phyloP scores from a whole-genome alignment of 345 rosid genomes.

The Eutrema heterophyllum region DNA sequence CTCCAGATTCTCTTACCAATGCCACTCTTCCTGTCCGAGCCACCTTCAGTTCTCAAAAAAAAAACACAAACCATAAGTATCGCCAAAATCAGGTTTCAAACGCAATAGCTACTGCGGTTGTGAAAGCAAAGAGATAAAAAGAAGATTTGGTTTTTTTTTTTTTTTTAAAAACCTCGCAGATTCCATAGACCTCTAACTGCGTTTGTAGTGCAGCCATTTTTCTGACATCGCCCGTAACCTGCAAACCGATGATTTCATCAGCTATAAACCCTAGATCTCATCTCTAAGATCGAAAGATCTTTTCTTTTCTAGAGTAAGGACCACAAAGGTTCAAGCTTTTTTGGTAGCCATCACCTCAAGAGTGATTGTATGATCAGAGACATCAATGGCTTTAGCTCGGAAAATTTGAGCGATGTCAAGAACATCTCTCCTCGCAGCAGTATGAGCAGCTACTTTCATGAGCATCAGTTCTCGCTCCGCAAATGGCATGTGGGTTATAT shows the following conservation, averaged over 20 bases:
- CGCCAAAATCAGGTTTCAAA: not conserved
- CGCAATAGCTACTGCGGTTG: not conserved
- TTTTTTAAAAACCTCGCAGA: constrained; percentile 52
- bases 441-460: constrained; percentile 61
- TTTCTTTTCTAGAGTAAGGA: not conserved
- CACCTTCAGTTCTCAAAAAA: constrained; percentile 42
- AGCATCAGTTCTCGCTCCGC: constrained; percentile 68
- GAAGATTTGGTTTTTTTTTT: not conserved
- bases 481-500: constrained; percentile 65
- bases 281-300: not conserved
- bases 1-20: constrained; percentile 64
- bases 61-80: not conserved
- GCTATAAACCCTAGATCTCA: not conserved
- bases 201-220: constrained; percentile 67
- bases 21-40: constrained; percentile 76
- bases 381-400: constrained; percentile 63
- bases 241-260: constrained; percentile 17
- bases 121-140: not conserved
- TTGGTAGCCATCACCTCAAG: constrained; percentile 48
- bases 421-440: constrained; percentile 61
- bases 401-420: constrained; percentile 66
- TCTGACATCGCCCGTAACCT: constrained; percentile 61
- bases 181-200: constrained; percentile 53
- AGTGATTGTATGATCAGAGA: constrained; percentile 66
- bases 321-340: not conserved